A percentile compares a stretch with the other conserved stretches of the same genome.
Evolutionary conservation across 148 eudicot genomes (phyloP).

Genomic region (Amaranthus cruentus): DNA sequence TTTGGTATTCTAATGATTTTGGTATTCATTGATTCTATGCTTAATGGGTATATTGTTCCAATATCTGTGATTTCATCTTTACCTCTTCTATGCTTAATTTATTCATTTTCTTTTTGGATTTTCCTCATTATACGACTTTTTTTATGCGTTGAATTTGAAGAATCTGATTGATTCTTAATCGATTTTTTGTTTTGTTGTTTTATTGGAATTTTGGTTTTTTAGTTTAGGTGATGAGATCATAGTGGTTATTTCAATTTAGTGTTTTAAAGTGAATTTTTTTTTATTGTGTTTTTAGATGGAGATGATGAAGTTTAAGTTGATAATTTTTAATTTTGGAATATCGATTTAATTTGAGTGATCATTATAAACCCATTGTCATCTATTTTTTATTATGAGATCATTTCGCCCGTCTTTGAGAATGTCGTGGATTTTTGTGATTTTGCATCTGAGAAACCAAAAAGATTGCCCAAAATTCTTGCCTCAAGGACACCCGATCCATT

Average conservation of each 20-base stretch:
- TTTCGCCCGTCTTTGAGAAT: too few species aligned
- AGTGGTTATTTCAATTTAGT: background rate
- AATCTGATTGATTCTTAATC: background rate
- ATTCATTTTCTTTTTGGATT: background rate
- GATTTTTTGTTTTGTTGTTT: background rate
- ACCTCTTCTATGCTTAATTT: background rate
- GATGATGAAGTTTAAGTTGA: background rate
- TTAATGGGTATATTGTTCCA: too few species aligned
- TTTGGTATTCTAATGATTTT: too few species aligned
- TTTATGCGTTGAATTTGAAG: background rate
- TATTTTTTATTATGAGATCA: too few species aligned
- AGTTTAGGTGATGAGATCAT: background rate
- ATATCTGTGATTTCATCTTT: background rate
- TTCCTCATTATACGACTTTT: background rate
- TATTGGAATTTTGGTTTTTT: background rate
- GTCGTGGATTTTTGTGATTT: too few species aligned
- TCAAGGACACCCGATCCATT: too few species aligned
- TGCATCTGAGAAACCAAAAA: too few species aligned
- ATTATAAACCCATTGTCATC: too few species aligned
- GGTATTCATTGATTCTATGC: too few species aligned
- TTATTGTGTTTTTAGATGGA: slow-evolving; percentile 6
- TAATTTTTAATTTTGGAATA: background rate
- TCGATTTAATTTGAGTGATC: too few species aligned
- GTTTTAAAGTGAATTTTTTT: background rate
- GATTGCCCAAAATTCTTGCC: too few species aligned